A percentile compares a stretch with the other conserved stretches of the same genome.
Evolutionary conservation across 495 filamentous ascomycete genomes (phyloP).

Genomic region (Aspergillus hancockii): DNA sequence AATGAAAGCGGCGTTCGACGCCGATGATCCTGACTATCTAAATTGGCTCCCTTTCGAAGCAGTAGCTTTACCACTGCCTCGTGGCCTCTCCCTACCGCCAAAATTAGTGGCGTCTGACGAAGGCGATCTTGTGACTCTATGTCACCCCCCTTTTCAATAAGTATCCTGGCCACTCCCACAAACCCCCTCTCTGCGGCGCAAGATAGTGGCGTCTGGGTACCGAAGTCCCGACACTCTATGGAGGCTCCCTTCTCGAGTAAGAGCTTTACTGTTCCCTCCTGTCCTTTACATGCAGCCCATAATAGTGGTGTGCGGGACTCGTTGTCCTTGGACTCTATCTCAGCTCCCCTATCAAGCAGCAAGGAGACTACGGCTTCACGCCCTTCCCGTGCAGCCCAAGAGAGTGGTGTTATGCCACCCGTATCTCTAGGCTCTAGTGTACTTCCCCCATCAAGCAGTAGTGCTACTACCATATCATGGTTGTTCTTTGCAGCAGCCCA

Average conservation of each 20-base stretch:
- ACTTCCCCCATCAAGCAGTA: neutral
- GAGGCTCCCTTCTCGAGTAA: neutral
- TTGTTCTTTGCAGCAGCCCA: neutral
- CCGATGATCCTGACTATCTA: neutral
- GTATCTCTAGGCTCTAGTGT: neutral
- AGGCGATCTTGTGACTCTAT: neutral
- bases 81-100: neutral
- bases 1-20: neutral
- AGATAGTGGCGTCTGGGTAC: neutral
- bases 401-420: neutral
- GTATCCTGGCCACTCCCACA: neutral
- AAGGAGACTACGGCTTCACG: neutral
- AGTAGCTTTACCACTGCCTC: neutral
- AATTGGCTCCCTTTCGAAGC: neutral
- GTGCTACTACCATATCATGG: neutral
- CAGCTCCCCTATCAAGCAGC: neutral
- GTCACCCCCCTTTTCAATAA: neutral
- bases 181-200: neutral
- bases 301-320: neutral
- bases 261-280: neutral
- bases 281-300: neutral
- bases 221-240: neutral
- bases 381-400: slow-evolving; percentile 6
- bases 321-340: neutral
- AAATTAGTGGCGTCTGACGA: no score